These are phyloP conservation scores for Diplodia seriata DNA, from an alignment of 2,329 filamentous ascomycete species.

Conservation along the genomic window DNA sequence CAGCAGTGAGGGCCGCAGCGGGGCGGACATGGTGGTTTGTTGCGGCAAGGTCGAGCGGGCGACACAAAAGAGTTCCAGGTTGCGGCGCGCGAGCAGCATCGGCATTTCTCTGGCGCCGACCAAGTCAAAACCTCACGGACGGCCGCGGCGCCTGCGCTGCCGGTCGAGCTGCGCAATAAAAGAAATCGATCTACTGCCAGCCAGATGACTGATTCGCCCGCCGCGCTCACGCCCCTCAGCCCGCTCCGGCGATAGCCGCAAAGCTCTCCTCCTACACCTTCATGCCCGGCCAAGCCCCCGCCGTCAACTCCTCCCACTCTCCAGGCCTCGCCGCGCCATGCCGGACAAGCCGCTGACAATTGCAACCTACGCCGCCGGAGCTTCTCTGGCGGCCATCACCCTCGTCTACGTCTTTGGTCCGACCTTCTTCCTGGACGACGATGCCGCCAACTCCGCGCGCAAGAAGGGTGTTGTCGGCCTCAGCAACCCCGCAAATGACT, in stretches of 20 bases:
- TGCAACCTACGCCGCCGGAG: slow-evolving; percentile 92
- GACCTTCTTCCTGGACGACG: slow-evolving; percentile 93
- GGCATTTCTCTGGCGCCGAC: slow-evolving; percentile 19
- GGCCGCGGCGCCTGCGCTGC: slow-evolving; percentile 8
- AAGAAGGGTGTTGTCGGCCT: slow-evolving; percentile 91
- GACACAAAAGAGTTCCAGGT: neutral
- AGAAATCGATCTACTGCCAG: slow-evolving; percentile 23
- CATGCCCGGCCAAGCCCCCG: slow-evolving; percentile 35
- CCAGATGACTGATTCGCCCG: slow-evolving; percentile 22
- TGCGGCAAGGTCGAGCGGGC: neutral
- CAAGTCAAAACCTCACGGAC: slow-evolving; percentile 28
- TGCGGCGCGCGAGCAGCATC: slow-evolving; percentile 11
- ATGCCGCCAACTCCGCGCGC: slow-evolving; percentile 66
- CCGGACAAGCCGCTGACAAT: slow-evolving; percentile 83
- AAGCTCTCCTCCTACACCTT: slow-evolving; percentile 10
- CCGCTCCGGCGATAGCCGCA: slow-evolving; percentile 23
- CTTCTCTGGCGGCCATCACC: slow-evolving; percentile 91
- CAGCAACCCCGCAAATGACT: slow-evolving; percentile 83
- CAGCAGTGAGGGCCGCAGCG: slow-evolving; percentile 43
- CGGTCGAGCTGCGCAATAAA: slow-evolving; percentile 11
- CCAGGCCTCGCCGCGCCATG: slow-evolving; percentile 59
- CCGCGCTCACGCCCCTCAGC: slow-evolving; percentile 11
- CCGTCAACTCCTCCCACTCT: slow-evolving; percentile 12
- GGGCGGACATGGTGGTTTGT: slow-evolving; percentile 44
- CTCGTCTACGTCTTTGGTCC: slow-evolving; percentile 97